Evolutionary conservation across 768 basidiomycete genomes (phyloP).

Genomic region (Sarcodon sp.): DNA sequence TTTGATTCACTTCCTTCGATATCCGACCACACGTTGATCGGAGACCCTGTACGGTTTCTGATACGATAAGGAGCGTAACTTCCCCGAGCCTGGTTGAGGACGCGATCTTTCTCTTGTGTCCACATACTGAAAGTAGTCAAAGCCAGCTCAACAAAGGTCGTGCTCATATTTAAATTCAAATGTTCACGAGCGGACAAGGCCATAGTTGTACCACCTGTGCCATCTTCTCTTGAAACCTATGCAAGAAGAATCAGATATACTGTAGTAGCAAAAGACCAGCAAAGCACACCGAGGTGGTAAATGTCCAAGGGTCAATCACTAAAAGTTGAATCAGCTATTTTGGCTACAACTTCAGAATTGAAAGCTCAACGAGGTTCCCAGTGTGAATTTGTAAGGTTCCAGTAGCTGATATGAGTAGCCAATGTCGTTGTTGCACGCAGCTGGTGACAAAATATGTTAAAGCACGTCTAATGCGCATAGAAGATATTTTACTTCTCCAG

Average conservation of each 20-base stretch:
- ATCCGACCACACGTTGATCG: constrained; percentile 80
- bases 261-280: background rate
- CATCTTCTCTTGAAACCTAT: constrained; percentile 41
- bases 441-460: constrained; percentile 25
- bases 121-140: constrained; percentile 62
- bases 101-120: constrained; percentile 59
- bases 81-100: constrained; percentile 69
- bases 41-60: constrained; percentile 81
- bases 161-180: constrained; percentile 83
- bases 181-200: constrained; percentile 66
- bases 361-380: constrained; percentile 78
- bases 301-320: constrained; percentile 97
- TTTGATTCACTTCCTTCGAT: constrained; percentile 39
- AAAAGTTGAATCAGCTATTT: background rate
- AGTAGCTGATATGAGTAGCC: constrained; percentile 80
- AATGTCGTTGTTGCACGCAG: constrained; percentile 75
- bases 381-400: constrained; percentile 95
- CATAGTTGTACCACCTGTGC: constrained; percentile 39
- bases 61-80: constrained; percentile 91
- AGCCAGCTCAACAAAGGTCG: constrained; percentile 80
- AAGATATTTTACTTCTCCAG: constrained; percentile 52
- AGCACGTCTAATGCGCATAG: background rate
- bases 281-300: constrained; percentile 49
- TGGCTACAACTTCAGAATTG: background rate
- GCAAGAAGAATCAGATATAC: background rate